These are phyloP conservation scores for Mycena capillaripes DNA, from an alignment of 768 basidiomycete species.

Conservation along the genomic window DNA sequence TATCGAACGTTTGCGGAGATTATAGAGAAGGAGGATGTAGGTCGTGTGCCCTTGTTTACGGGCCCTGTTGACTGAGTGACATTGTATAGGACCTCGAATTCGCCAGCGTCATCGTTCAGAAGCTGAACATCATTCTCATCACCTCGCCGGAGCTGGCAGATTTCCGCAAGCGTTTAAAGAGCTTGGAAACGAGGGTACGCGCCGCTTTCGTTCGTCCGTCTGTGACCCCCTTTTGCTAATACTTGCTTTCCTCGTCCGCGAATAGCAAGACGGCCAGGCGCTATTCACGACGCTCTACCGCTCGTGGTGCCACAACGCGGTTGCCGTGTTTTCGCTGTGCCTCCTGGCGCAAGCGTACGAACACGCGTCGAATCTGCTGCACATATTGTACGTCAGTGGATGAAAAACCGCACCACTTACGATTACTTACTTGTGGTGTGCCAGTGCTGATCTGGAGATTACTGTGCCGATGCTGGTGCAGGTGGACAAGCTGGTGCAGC, in stretches of 20 bases:
- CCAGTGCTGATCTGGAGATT: conserved; percentile 95
- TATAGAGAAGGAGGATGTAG: conserved; percentile 96
- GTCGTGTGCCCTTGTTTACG: conserved; percentile 35
- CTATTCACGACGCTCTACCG: conserved; percentile 94
- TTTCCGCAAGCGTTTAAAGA: conserved; percentile 93
- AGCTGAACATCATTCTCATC: conserved; percentile 95
- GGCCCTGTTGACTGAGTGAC: conserved; percentile 7
- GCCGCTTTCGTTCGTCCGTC: not conserved
- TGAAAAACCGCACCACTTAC: not conserved
- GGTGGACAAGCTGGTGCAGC: conserved; percentile 96
- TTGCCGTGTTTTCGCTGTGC: conserved; percentile 96
- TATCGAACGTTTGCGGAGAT: conserved; percentile 98
- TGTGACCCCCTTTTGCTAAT: not conserved
- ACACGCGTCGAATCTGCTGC: conserved; percentile 95
- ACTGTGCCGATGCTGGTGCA: conserved; percentile 96
- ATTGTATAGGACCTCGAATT: conserved; percentile 90
- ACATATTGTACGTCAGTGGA: conserved; percentile 81
- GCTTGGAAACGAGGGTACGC: conserved; percentile 90
- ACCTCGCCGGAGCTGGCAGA: conserved; percentile 97
- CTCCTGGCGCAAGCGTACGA: conserved; percentile 98
- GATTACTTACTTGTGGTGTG: not conserved
- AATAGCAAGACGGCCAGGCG: conserved; percentile 94
- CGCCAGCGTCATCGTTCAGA: conserved; percentile 97
- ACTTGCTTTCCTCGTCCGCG: not conserved
- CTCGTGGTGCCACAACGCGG: conserved; percentile 99